Base-by-base conservation (phyloP, 495 filamentous ascomycete genomes). In the Chaetomium tenue region DNA sequence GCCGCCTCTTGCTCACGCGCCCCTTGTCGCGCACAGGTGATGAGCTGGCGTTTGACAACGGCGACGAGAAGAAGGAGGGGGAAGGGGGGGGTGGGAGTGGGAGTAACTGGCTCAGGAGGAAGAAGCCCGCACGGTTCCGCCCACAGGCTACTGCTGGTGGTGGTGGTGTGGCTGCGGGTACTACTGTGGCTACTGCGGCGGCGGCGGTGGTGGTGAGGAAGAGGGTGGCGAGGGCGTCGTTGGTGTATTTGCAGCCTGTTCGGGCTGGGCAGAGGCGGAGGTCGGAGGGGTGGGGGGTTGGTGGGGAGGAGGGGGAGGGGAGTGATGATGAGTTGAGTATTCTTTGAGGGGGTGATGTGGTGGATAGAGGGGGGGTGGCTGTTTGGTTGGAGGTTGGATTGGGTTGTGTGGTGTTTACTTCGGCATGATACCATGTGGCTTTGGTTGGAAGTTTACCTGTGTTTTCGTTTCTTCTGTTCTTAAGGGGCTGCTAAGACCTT, bases 241-340 rank as follows among this genome's bases (percentile, higher is more conserved):
- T 63, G 50, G 61, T 63, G 50, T 65, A 55, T 50, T 33, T 60
- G 3, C 46, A 42, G 20, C 40, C 28, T 4, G 2, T 15, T 5
- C 8, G 60, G 1, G 9, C 13, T 7, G 22, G 25, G 23, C 22
- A 26, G 48, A 25, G 16, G 20, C 16, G 52, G 22, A 2, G 53
- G 40, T 44, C 40, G 40, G 20, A 33, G 28, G 28, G 39, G 22
- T 47, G 20, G n/a, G n/a, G 5, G 15, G 37, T 0, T 16, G 47
- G 8, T 33, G 50, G 28, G 16, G 5, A 20, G 22, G 57, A 6
- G 33, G 58, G 20, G 2, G 66, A 26, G 26, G 66, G 60, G 8
- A 68, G 66, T 51, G 66, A 63, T 18, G 66, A 68, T 56, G 66
- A 68, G 48, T 44, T 68, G 63, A 64, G 56, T 26, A 15, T 63